These are phyloP conservation scores for Benincasa hispida DNA, from an alignment of 306 rosid genomes.

Conservation along the genomic window DNA sequence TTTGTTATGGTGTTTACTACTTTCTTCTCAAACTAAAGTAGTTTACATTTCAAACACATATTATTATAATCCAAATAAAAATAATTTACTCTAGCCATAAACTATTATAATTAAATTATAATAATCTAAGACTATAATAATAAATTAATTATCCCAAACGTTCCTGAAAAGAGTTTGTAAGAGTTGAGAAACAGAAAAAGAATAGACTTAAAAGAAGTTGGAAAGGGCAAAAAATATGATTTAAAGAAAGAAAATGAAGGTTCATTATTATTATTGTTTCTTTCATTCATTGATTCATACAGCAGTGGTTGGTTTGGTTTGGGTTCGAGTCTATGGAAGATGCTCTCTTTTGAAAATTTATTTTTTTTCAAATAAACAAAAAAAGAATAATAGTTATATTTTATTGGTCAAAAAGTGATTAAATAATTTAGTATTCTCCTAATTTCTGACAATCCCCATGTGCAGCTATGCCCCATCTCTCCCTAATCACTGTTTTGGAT, in stretches of 20 bases:
- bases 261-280: neutral
- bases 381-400: neutral
- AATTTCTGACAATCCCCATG: constrained; percentile 65
- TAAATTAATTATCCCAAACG: no score
- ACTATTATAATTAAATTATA: no score
- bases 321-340: neutral
- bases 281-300: neutral
- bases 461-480: constrained; percentile 42
- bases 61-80: no score
- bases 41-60: no score
- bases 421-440: constrained; percentile 30
- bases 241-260: neutral
- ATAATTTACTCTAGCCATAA: no score
- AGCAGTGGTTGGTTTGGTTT: neutral
- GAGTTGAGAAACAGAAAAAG: neutral
- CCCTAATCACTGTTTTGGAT: constrained; percentile 7
- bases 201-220: neutral
- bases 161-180: neutral
- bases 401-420: neutral
- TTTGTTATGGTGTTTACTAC: no score
- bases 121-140: no score
- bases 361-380: neutral
- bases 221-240: neutral
- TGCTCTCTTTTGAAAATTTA: neutral
- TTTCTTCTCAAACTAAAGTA: no score